Conservation (phyloP, 2,329 filamentous ascomycete genomes). For the Pseudophaeomoniella oleicola region DNA sequence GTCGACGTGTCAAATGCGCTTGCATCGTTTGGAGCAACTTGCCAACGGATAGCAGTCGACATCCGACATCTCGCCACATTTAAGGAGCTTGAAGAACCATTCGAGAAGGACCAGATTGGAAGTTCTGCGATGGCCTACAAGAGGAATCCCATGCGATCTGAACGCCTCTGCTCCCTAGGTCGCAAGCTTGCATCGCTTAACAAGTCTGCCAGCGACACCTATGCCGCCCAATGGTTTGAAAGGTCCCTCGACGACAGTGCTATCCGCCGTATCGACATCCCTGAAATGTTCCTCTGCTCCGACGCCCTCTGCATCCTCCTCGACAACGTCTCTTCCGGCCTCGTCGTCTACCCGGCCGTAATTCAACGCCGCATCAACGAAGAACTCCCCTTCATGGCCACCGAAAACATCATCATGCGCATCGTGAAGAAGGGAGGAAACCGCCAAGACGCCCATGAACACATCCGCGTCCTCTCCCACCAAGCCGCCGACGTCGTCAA, state of each 20-base stretch:
- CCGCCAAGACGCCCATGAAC: slow-evolving; percentile 72
- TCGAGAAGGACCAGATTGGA: slow-evolving; percentile 66
- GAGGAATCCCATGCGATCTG: slow-evolving; percentile 41
- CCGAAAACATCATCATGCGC: slow-evolving; percentile 61
- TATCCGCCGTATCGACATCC: slow-evolving; percentile 39
- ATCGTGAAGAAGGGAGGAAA: slow-evolving; percentile 55
- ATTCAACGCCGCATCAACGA: slow-evolving; percentile 54
- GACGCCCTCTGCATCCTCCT: slow-evolving; percentile 53
- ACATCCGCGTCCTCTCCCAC: slow-evolving; percentile 70
- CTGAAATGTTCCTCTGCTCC: slow-evolving; percentile 52
- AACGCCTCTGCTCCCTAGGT: slow-evolving; percentile 45
- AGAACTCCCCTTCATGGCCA: slow-evolving; percentile 80
- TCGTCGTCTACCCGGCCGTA: slow-evolving; percentile 65
- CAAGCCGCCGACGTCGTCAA: slow-evolving; percentile 59
- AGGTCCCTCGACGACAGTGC: slow-evolving; percentile 42
- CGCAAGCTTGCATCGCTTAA: slow-evolving; percentile 40
- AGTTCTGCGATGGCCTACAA: slow-evolving; percentile 55
- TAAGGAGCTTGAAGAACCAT: slow-evolving; percentile 79
- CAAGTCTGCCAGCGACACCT: slow-evolving; percentile 49
- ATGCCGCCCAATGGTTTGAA: slow-evolving; percentile 62
- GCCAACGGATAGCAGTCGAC: slow-evolving; percentile 58
- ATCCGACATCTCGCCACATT: slow-evolving; percentile 58
- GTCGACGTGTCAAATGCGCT: slow-evolving; percentile 69
- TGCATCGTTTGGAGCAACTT: slow-evolving; percentile 63
- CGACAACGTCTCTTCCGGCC: slow-evolving; percentile 53